Percentiles rank a stretch among this genome's conserved stretches.
phyloP scores from a whole-genome alignment of 208 protist species.

The Leishmania tropica region DNA sequence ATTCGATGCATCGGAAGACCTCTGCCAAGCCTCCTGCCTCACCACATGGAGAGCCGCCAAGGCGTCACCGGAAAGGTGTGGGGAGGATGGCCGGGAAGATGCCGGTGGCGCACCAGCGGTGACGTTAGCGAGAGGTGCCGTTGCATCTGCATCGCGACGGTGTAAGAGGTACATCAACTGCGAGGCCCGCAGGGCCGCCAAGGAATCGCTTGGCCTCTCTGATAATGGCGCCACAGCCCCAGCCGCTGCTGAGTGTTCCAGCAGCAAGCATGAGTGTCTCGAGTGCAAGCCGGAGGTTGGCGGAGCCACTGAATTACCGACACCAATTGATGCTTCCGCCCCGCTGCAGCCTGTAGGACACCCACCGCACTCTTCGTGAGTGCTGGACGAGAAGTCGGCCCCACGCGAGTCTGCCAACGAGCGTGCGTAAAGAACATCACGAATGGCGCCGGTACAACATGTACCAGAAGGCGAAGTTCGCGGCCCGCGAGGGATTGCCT shows the following conservation, averaged over 20 bases:
- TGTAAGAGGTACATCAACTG: background rate
- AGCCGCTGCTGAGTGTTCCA: background rate
- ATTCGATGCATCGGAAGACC: background rate
- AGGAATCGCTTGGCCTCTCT: background rate
- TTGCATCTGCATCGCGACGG: background rate
- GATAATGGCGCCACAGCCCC: background rate
- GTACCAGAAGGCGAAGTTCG: background rate
- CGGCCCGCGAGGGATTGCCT: background rate
- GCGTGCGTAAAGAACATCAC: background rate
- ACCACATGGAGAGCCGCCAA: constrained; percentile 7
- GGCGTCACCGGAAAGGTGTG: background rate
- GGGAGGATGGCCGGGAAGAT: background rate
- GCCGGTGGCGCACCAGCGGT: background rate
- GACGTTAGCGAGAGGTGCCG: background rate
- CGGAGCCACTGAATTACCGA: background rate
- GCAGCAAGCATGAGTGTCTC: background rate
- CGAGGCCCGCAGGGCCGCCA: background rate
- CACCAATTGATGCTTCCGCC: background rate
- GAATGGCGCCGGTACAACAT: background rate
- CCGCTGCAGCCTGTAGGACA: background rate
- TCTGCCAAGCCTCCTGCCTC: constrained; percentile 1
- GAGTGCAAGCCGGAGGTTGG: background rate
- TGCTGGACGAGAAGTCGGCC: background rate
- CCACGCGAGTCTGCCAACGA: background rate
- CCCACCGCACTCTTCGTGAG: background rate